These are phyloP conservation scores for Neoscytalidium dimidiatum DNA, from an alignment of 2,329 filamentous ascomycete species.

Conservation along the genomic window DNA sequence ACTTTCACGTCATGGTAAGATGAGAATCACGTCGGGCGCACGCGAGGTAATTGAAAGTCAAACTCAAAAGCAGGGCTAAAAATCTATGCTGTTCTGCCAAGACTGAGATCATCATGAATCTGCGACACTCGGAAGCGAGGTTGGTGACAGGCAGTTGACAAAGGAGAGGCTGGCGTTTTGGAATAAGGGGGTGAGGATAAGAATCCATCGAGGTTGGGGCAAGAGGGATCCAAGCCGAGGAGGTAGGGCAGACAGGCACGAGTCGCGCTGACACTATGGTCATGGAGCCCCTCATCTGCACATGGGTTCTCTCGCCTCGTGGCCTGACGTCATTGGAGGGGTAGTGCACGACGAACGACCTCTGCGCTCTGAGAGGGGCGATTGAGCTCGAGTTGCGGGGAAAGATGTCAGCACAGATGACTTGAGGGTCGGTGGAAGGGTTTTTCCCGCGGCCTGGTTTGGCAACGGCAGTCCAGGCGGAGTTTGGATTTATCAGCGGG, in stretches of 20 bases:
- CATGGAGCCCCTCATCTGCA: neutral
- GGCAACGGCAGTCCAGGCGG: neutral
- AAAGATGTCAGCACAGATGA: neutral
- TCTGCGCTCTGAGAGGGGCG: neutral
- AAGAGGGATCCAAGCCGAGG: neutral
- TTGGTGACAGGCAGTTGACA: neutral
- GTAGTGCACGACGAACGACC: neutral
- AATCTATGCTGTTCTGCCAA: neutral
- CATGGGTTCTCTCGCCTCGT: neutral
- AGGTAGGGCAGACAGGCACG: neutral
- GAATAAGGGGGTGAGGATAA: neutral
- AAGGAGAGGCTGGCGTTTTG: neutral
- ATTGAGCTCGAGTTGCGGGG: neutral
- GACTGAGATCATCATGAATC: neutral
- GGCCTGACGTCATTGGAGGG: constrained; percentile 1
- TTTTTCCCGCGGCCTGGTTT: neutral
- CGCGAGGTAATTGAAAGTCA: neutral
- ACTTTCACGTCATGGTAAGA: neutral
- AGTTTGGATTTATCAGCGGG: constrained; percentile 1
- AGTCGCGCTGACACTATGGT: neutral
- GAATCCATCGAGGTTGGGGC: neutral
- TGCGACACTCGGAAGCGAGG: neutral
- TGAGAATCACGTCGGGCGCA: neutral
- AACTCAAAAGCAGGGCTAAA: neutral
- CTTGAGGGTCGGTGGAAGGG: neutral